These are phyloP conservation scores for Candida montana DNA, from an alignment of 805 yeast genomes.

Conservation along the genomic window DNA sequence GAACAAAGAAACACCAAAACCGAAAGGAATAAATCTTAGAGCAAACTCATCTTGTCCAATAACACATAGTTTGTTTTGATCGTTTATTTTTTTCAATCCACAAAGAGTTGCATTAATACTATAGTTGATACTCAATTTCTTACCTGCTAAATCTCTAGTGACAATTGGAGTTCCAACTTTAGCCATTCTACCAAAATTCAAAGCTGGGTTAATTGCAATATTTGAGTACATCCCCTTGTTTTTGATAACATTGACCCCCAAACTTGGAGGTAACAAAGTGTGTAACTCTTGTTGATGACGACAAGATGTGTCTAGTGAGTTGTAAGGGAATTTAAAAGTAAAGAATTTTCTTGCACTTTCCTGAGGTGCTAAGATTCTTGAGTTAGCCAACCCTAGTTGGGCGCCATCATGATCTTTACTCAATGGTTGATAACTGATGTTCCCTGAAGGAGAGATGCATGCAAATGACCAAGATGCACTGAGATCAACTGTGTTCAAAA, in stretches of 20 bases:
- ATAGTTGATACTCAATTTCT: slow-evolving; percentile 43
- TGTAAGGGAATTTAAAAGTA: slow-evolving; percentile 52
- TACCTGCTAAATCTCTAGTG: slow-evolving; percentile 45
- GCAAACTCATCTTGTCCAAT: slow-evolving; percentile 32
- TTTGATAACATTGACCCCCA: slow-evolving; percentile 31
- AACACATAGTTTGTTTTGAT: slow-evolving; percentile 21
- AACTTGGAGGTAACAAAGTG: slow-evolving; percentile 36
- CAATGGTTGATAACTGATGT: slow-evolving; percentile 39
- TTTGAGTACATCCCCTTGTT: slow-evolving; percentile 27
- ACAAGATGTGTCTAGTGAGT: slow-evolving; percentile 48
- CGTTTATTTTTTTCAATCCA: slow-evolving; percentile 33
- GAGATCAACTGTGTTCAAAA: slow-evolving; percentile 55
- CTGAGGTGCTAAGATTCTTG: slow-evolving; percentile 43
- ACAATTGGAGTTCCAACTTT: slow-evolving; percentile 49
- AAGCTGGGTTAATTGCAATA: slow-evolving; percentile 27
- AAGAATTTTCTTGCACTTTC: slow-evolving; percentile 52
- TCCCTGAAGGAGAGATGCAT: slow-evolving; percentile 46
- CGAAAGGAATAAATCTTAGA: slow-evolving; percentile 37
- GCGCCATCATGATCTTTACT: slow-evolving; percentile 44
- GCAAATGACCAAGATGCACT: slow-evolving; percentile 51
- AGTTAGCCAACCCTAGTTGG: slow-evolving; percentile 44
- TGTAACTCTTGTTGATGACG: slow-evolving; percentile 38
- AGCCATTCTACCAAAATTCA: slow-evolving; percentile 48
- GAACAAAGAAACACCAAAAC: slow-evolving; percentile 25
- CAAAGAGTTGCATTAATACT: slow-evolving; percentile 53